Evolutionary conservation across 495 filamentous ascomycete species (phyloP).

Genomic region (Neurospora sp.): DNA sequence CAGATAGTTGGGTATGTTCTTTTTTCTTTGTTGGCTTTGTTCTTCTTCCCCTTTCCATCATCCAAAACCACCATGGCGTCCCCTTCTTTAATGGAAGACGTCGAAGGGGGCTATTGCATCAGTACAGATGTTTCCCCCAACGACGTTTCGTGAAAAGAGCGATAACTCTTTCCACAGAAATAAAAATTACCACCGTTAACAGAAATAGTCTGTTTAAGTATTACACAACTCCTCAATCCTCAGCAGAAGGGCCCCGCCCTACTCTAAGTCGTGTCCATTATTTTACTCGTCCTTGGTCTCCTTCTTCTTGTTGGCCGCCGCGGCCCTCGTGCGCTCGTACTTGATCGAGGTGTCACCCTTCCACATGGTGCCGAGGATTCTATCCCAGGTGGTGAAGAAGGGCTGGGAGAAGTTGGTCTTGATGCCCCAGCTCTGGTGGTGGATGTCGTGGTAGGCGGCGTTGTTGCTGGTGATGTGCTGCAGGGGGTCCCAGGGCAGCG

Average conservation of each 20-base stretch:
- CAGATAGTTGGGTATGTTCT: background rate
- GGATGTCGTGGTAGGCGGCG: constrained; percentile 90
- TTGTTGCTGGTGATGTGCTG: constrained; percentile 89
- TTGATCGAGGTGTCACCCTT: constrained; percentile 42
- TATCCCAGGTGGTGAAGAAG: constrained; percentile 83
- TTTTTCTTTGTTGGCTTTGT: background rate
- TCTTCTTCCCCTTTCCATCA: background rate
- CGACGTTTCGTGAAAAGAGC: background rate
- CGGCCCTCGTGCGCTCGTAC: constrained; percentile 30
- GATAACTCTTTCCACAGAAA: background rate
- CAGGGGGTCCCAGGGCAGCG: constrained; percentile 89
- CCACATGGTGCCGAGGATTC: constrained; percentile 61
- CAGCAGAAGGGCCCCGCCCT: background rate
- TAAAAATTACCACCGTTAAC: background rate
- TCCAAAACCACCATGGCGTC: background rate
- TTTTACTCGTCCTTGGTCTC: constrained; percentile 3
- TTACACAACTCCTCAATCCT: background rate
- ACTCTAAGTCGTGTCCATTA: background rate
- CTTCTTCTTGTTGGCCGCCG: constrained; percentile 27
- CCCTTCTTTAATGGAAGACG: background rate
- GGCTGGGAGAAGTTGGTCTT: constrained; percentile 72
- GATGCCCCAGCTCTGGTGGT: constrained; percentile 99
- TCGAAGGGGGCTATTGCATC: background rate
- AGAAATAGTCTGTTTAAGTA: background rate
- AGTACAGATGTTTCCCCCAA: background rate